Evolutionary conservation across 164 flowering plant genomes (phyloP).

Genomic region (Umbellularia californica): DNA sequence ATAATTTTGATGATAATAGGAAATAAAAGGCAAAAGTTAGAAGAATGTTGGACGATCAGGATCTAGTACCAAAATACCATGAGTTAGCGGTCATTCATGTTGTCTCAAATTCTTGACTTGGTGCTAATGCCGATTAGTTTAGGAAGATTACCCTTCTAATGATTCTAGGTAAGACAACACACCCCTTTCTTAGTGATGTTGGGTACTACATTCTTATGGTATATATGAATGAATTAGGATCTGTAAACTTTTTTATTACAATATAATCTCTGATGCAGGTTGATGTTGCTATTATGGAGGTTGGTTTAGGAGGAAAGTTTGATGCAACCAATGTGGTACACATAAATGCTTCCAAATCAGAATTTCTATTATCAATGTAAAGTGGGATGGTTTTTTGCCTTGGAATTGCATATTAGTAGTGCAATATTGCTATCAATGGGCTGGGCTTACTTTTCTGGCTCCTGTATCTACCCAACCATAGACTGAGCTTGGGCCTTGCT

Average conservation of each 20-base stretch:
- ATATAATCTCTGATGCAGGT: conserved; percentile 44
- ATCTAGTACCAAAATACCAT: neutral
- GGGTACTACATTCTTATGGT: neutral
- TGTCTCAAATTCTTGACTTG: neutral
- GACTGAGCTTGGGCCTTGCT: neutral
- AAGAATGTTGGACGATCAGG: neutral
- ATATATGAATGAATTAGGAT: neutral
- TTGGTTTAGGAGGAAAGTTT: conserved; percentile 91
- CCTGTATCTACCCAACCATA: neutral
- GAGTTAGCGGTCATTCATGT: neutral
- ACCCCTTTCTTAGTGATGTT: neutral
- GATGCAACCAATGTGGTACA: conserved; percentile 98
- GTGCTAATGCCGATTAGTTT: neutral
- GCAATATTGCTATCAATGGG: neutral
- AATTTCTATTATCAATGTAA: neutral
- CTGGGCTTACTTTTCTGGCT: neutral
- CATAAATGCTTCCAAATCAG: conserved; percentile 4
- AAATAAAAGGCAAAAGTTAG: neutral
- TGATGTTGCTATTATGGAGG: conserved; percentile 96
- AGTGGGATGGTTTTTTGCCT: neutral
- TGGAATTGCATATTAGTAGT: neutral
- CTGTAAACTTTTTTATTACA: neutral
- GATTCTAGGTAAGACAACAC: neutral
- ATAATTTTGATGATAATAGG: neutral
- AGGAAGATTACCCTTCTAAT: neutral